Conservation (phyloP, 495 filamentous ascomycete species). For the Penicillium robsamsonii region DNA sequence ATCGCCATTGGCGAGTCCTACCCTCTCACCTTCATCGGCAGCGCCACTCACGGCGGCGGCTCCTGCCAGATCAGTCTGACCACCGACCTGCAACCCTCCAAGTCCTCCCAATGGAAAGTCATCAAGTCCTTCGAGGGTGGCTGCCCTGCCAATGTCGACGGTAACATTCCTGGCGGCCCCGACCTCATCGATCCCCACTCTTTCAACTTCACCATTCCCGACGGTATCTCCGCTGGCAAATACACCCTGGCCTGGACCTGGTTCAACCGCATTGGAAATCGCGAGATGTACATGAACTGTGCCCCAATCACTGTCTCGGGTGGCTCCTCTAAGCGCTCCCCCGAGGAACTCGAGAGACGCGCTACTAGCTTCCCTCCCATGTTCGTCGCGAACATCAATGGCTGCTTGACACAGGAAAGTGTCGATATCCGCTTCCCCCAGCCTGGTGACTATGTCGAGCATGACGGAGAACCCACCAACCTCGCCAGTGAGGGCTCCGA, state of each 20-base stretch:
- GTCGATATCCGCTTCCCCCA: slow-evolving; percentile 68
- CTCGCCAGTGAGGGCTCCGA: slow-evolving; percentile 25
- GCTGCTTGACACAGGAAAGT: slow-evolving; percentile 55
- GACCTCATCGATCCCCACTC: slow-evolving; percentile 20
- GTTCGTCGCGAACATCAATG: slow-evolving; percentile 76
- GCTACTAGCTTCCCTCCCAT: slow-evolving; percentile 64
- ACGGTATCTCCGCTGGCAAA: slow-evolving; percentile 40
- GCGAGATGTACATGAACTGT: slow-evolving; percentile 97
- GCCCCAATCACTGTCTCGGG: slow-evolving; percentile 63
- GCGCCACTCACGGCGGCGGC: slow-evolving; percentile 81
- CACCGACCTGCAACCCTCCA: slow-evolving; percentile 61
- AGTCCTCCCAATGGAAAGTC: slow-evolving; percentile 63
- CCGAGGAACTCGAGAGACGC: slow-evolving; percentile 37
- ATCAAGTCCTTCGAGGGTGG: slow-evolving; percentile 80
- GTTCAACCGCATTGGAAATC: slow-evolving; percentile 85
- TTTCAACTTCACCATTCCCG: slow-evolving; percentile 50
- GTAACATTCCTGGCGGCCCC: slow-evolving; percentile 34
- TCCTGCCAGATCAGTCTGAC: slow-evolving; percentile 86
- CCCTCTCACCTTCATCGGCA: slow-evolving; percentile 34
- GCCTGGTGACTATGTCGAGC: slow-evolving; percentile 62
- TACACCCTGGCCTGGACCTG: slow-evolving; percentile 85
- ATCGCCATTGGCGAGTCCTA: slow-evolving; percentile 32
- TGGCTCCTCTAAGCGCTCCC: slow-evolving; percentile 45
- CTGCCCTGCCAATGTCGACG: slow-evolving; percentile 60
- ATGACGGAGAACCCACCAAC: slow-evolving; percentile 25